Evolutionary conservation across 139 green algal genomes (phyloP).

Genomic region (Auxenochlorella pyrenoidosa): DNA sequence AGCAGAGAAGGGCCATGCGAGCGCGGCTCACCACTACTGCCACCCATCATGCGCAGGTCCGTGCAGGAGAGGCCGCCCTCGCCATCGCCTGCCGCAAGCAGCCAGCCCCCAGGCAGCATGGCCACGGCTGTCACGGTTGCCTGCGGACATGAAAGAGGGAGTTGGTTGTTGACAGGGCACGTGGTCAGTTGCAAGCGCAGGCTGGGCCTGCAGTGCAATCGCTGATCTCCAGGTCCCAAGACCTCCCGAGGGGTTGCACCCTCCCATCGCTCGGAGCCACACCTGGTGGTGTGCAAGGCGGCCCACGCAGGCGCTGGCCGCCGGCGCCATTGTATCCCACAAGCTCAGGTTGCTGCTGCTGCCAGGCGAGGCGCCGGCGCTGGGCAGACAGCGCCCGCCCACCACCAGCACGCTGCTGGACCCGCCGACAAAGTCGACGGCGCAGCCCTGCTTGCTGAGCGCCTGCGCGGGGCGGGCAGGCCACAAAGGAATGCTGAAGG

Average conservation of each 20-base stretch:
- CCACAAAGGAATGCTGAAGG: not conserved
- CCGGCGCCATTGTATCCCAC: slow-evolving; percentile 71
- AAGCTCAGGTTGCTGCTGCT: slow-evolving; percentile 66
- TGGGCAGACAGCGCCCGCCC: slow-evolving; percentile 52
- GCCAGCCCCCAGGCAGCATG: slow-evolving; percentile 52
- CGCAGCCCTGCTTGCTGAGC: slow-evolving; percentile 58
- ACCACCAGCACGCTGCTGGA: slow-evolving; percentile 73
- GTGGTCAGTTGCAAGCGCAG: too few relatives aligned
- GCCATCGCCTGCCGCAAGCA: slow-evolving; percentile 77
- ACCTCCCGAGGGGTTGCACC: too few relatives aligned
- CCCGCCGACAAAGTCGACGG: slow-evolving; percentile 71
- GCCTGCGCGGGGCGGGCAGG: slow-evolving; percentile 37
- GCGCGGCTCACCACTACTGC: not conserved
- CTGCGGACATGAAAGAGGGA: slow-evolving; percentile 6
- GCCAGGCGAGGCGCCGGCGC: not conserved
- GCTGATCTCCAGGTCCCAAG: too few relatives aligned
- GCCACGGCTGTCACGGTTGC: slow-evolving; percentile 45
- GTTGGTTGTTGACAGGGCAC: not conserved
- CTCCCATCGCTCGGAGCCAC: too few relatives aligned
- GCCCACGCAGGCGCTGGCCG: slow-evolving; percentile 49
- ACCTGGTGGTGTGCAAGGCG: slow-evolving; percentile 48
- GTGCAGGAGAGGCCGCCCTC: slow-evolving; percentile 58
- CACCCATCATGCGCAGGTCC: slow-evolving; percentile 75
- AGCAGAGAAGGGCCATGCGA: not conserved
- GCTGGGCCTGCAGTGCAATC: too few relatives aligned